phyloP scores from a whole-genome alignment of 176 grass and related monocot genomes.

The Zea mays region DNA sequence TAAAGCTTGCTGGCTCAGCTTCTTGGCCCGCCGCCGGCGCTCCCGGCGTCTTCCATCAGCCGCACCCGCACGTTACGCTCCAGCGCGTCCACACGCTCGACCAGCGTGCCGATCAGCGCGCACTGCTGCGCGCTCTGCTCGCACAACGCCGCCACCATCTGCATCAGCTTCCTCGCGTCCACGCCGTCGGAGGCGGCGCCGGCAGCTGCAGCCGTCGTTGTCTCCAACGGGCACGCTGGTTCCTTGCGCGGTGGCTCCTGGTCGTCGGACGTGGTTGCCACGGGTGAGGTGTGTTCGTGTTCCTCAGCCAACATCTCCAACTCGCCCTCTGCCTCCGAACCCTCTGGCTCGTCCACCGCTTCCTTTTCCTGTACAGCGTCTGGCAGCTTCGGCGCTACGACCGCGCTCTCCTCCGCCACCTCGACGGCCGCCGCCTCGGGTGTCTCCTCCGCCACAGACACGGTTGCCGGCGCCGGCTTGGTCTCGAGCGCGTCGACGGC shows the following conservation, averaged over 20 bases:
- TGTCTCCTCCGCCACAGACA: background rate
- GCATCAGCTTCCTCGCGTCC: constrained; percentile 44
- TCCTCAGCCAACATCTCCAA: constrained; percentile 32
- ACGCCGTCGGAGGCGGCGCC: background rate
- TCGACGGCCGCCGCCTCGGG: background rate
- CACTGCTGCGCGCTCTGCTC: constrained; percentile 54
- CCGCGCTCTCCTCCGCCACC: background rate
- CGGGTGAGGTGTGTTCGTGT: background rate
- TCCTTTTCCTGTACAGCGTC: no score
- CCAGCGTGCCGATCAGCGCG: constrained; percentile 49
- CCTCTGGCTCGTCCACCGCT: background rate
- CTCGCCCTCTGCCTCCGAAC: constrained; percentile 2
- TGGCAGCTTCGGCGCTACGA: background rate
- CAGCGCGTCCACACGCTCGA: constrained; percentile 44
- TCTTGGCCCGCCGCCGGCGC: background rate
- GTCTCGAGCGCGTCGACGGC: constrained; percentile 37
- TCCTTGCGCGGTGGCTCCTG: no score
- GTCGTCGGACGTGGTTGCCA: no score
- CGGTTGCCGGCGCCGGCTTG: background rate
- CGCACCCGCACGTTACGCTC: constrained; percentile 55
- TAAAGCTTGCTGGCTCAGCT: constrained; percentile 14
- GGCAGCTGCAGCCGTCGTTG: no score
- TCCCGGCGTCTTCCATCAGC: constrained; percentile 19
- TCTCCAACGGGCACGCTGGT: no score
- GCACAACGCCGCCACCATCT: constrained; percentile 58